Evolutionary conservation across 2,329 filamentous ascomycete genomes (phyloP).

Genomic region (Epichloe uncinata): DNA sequence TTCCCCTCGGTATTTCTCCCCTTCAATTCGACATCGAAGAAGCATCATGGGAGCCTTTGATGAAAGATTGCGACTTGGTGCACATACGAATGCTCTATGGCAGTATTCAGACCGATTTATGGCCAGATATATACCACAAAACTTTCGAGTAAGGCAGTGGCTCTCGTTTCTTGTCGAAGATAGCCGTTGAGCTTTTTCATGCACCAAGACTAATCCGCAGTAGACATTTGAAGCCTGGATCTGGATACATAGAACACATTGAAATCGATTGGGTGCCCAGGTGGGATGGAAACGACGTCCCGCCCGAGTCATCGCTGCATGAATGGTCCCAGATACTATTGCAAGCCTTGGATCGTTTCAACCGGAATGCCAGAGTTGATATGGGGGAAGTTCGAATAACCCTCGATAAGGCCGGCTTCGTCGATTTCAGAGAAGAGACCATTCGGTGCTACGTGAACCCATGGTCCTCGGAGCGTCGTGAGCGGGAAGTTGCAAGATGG

Average conservation of each 20-base stretch:
- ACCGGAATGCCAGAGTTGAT: slow-evolving; percentile 51
- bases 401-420: slow-evolving; percentile 61
- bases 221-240: slow-evolving; percentile 64
- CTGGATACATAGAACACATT: slow-evolving; percentile 70
- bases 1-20: slow-evolving; percentile 46
- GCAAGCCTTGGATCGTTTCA: slow-evolving; percentile 51
- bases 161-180: background rate
- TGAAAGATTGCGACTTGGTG: slow-evolving; percentile 60
- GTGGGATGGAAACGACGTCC: slow-evolving; percentile 52
- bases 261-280: slow-evolving; percentile 76
- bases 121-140: slow-evolving; percentile 61
- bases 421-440: slow-evolving; percentile 59
- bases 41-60: slow-evolving; percentile 40
- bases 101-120: slow-evolving; percentile 52
- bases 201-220: background rate
- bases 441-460: slow-evolving; percentile 61
- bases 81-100: slow-evolving; percentile 71
- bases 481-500: slow-evolving; percentile 60
- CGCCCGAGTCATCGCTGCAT: slow-evolving; percentile 41
- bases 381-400: slow-evolving; percentile 36
- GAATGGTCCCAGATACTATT: slow-evolving; percentile 59
- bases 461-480: slow-evolving; percentile 53
- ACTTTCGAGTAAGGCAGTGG: slow-evolving; percentile 44
- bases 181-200: background rate
- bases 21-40: slow-evolving; percentile 65